Conservation (phyloP, 2,329 filamentous ascomycete species). For the Cyanodermella asteris region DNA sequence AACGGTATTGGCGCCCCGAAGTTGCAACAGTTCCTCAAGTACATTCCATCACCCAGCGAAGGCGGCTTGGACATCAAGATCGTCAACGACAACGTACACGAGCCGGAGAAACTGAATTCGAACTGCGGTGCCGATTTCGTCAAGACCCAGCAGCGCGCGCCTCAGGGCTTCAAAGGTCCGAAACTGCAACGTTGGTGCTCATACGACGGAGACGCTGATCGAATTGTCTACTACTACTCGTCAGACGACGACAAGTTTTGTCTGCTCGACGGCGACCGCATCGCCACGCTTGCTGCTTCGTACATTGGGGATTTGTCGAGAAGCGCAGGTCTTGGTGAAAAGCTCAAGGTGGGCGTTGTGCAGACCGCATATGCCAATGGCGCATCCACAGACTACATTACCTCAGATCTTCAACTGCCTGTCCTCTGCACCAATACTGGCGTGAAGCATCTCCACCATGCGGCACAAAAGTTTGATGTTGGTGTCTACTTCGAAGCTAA, state of each 20-base stretch:
- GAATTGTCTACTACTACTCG: conserved; percentile 84
- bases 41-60: conserved; percentile 44
- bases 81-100: conserved; percentile 80
- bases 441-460: conserved; percentile 94
- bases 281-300: conserved; percentile 78
- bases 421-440: conserved; percentile 87
- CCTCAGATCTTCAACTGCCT: conserved; percentile 67
- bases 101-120: conserved; percentile 62
- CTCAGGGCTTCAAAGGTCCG: conserved; percentile 57
- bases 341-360: conserved; percentile 78
- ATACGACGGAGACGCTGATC: conserved; percentile 85
- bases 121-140: conserved; percentile 91
- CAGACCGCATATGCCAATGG: conserved; percentile 98
- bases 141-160: conserved; percentile 87
- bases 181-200: conserved; percentile 67
- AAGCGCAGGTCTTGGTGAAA: conserved; percentile 53
- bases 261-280: conserved; percentile 88
- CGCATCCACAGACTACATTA: conserved; percentile 76
- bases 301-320: conserved; percentile 80
- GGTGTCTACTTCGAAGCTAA: conserved; percentile 98
- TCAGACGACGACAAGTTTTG: conserved; percentile 68
- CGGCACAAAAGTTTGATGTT: conserved; percentile 82
- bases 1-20: conserved; percentile 94
- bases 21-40: conserved; percentile 64
- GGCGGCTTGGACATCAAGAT: conserved; percentile 62